Evolutionary conservation across 495 filamentous ascomycete species (phyloP).

Genomic region (Aspergillus affinis): DNA sequence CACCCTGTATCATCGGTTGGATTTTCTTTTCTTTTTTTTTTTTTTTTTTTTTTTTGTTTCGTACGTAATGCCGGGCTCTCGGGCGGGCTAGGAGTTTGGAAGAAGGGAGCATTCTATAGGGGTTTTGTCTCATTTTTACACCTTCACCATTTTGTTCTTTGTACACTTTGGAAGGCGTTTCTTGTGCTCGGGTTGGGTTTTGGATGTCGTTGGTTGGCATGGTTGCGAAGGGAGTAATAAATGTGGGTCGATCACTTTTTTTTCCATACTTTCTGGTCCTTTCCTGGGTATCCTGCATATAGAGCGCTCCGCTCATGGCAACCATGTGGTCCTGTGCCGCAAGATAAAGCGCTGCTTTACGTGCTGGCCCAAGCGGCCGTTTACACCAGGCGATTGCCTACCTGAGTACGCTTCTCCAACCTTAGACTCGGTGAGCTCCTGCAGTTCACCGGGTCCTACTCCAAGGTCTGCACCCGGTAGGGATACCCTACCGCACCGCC

Average conservation of each 20-base stretch:
- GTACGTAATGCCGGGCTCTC: neutral
- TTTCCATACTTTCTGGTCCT: neutral
- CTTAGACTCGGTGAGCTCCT: no score
- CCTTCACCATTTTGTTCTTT: neutral
- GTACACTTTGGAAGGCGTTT: neutral
- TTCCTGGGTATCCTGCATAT: neutral
- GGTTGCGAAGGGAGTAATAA: neutral
- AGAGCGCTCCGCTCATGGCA: neutral
- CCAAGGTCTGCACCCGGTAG: no score
- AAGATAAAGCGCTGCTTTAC: no score
- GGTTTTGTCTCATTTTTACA: neutral
- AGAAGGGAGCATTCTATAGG: neutral
- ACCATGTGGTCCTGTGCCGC: no score
- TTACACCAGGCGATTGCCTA: no score
- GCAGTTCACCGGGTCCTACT: no score
- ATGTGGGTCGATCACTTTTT: neutral
- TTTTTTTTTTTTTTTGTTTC: neutral
- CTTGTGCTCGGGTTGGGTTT: neutral
- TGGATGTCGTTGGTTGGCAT: neutral
- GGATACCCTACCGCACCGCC: no score
- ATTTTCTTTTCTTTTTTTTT: neutral
- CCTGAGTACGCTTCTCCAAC: no score
- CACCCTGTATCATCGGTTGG: neutral
- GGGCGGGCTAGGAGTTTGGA: conserved; percentile 1
- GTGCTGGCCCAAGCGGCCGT: no score